A percentile compares a stretch with the other conserved stretches of the same genome.
Conservation (phyloP, 1,284 basidiomycete genomes). For the Pseudomicrostroma phylloplanum region DNA sequence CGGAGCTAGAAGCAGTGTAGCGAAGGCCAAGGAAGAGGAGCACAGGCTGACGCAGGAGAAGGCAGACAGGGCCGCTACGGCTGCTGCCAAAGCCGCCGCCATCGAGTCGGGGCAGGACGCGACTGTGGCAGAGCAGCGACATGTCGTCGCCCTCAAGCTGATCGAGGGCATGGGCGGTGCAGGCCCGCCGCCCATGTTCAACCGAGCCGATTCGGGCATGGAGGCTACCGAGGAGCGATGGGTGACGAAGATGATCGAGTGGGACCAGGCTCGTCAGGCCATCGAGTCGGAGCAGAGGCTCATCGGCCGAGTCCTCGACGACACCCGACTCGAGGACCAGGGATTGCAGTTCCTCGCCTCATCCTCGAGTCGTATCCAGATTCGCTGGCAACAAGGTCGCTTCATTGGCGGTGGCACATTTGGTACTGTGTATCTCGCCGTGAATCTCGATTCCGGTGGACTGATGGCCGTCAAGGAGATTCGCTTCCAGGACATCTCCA, state of each 20-base stretch:
- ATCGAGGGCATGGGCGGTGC: constrained; percentile 27
- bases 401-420: constrained; percentile 98
- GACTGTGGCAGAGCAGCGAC: constrained; percentile 53
- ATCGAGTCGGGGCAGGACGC: constrained; percentile 45
- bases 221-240: constrained; percentile 42
- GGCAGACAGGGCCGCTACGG: constrained; percentile 24
- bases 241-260: constrained; percentile 33
- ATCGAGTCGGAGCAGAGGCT: constrained; percentile 40
- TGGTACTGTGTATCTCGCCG: constrained; percentile 73
- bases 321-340: constrained; percentile 46
- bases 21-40: constrained; percentile 43
- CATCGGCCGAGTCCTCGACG: constrained; percentile 47
- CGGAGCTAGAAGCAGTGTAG: constrained; percentile 44
- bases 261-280: constrained; percentile 39
- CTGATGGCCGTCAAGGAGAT: constrained; percentile 99
- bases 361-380: constrained; percentile 86
- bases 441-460: constrained; percentile 91
- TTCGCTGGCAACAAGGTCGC: constrained; percentile 96
- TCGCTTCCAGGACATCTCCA: constrained; percentile 82
- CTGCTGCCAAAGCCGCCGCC: constrained; percentile 54
- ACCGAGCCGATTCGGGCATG: constrained; percentile 24
- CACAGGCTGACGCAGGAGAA: constrained; percentile 39
- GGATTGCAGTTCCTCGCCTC: constrained; percentile 42
- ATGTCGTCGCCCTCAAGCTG: constrained; percentile 61
- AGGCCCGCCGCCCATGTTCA: constrained; percentile 16